A percentile compares a stretch with the other conserved stretches of the same genome.
These are phyloP conservation scores for Chenopodium formosanum DNA, from an alignment of 148 eudicot genomes.

Conservation along the genomic window DNA sequence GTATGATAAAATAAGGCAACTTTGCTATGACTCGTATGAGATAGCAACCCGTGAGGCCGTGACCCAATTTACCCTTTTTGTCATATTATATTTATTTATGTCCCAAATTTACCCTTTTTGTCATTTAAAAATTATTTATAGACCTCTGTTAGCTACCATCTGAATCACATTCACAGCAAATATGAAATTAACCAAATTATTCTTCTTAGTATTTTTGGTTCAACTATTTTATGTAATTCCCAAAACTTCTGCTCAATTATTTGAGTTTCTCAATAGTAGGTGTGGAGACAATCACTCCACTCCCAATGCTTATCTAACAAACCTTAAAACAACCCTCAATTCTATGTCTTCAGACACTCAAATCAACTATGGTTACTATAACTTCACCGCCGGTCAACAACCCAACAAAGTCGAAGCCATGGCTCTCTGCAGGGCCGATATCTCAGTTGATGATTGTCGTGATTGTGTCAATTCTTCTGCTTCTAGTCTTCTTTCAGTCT, in stretches of 20 bases:
- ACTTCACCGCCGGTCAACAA: constrained; percentile 32
- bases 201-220: neutral
- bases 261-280: neutral
- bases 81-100: no score
- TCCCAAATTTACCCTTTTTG: no score
- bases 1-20: no score
- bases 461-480: constrained; percentile 14
- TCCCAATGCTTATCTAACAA: constrained; percentile 30
- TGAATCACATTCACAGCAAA: neutral
- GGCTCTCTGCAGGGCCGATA: constrained; percentile 32
- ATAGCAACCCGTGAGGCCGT: no score
- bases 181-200: neutral
- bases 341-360: constrained; percentile 18
- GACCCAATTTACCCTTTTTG: no score
- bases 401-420: constrained; percentile 30
- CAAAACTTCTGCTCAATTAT: constrained; percentile 10
- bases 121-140: no score
- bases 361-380: constrained; percentile 44
- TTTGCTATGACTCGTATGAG: no score
- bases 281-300: constrained; percentile 25
- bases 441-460: constrained; percentile 10
- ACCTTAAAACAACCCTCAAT: constrained; percentile 21
- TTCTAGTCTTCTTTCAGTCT: neutral
- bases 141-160: no score
- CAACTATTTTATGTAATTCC: neutral